Conservation (phyloP, 2,329 filamentous ascomycete genomes). For the Fusarium praegraminearum region DNA sequence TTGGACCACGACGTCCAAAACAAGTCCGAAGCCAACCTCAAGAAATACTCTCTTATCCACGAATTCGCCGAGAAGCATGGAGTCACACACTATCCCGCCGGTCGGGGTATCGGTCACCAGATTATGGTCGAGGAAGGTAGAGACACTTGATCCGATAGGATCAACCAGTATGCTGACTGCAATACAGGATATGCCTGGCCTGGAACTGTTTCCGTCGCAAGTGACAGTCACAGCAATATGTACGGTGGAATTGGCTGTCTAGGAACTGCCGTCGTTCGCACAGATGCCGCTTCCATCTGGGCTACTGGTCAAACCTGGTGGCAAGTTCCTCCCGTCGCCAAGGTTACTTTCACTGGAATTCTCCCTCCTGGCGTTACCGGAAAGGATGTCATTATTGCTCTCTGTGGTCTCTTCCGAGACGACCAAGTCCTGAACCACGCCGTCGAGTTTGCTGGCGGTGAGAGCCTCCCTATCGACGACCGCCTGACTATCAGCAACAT, state of each 20-base stretch:
- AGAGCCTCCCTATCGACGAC: constrained; percentile 80
- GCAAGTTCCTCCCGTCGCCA: constrained; percentile 86
- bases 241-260: constrained; percentile 67
- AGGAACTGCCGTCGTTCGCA: constrained; percentile 78
- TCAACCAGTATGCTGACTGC: neutral
- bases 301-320: constrained; percentile 87
- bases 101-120: constrained; percentile 88
- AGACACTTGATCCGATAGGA: accelerated
- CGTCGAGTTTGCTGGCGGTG: constrained; percentile 86
- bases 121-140: constrained; percentile 78
- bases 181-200: constrained; percentile 78
- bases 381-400: constrained; percentile 92
- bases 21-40: constrained; percentile 79
- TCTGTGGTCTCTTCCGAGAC: constrained; percentile 87
- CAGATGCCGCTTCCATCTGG: constrained; percentile 89
- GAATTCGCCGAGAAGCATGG: constrained; percentile 84
- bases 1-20: constrained; percentile 93
- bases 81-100: constrained; percentile 81
- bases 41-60: constrained; percentile 86
- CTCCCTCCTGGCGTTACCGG: constrained; percentile 85
- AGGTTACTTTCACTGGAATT: constrained; percentile 80
- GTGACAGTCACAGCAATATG: constrained; percentile 79
- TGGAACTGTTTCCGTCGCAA: constrained; percentile 83
- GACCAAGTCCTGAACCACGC: constrained; percentile 92
- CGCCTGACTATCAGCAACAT: constrained; percentile 83